Percentiles rank a stretch among this genome's conserved stretches.
Evolutionary conservation across 2,329 filamentous ascomycete genomes (phyloP).

Genomic region (Diaporthe australafricana): DNA sequence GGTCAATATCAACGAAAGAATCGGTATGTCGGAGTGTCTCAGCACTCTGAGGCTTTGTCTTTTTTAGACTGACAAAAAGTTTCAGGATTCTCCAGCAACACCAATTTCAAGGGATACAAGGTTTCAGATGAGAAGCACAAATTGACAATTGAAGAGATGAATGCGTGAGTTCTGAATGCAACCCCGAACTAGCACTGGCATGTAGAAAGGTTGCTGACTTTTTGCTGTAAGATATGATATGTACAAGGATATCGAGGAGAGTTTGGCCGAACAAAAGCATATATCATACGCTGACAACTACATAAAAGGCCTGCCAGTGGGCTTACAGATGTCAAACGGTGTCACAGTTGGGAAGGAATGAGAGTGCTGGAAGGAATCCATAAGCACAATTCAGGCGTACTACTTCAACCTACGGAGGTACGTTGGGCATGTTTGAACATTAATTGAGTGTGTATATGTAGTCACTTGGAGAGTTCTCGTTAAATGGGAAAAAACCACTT

Average conservation of each 20-base stretch:
- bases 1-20: slow-evolving; percentile 72
- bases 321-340: slow-evolving; percentile 61
- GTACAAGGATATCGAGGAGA: slow-evolving; percentile 66
- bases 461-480: no score
- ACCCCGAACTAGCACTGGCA: not conserved
- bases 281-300: slow-evolving; percentile 51
- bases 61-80: not conserved
- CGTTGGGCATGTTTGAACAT: not conserved
- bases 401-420: no score
- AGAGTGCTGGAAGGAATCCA: not conserved
- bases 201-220: not conserved
- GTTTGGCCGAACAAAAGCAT: slow-evolving; percentile 51
- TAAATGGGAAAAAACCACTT: no score
- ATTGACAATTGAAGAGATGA: slow-evolving; percentile 78
- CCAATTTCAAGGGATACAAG: slow-evolving; percentile 65
- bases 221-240: slow-evolving; percentile 64
- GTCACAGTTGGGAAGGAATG: slow-evolving; percentile 44
- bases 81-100: slow-evolving; percentile 72
- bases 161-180: slow-evolving; percentile 57
- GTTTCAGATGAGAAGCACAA: slow-evolving; percentile 71
- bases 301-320: slow-evolving; percentile 57
- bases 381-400: no score
- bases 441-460: no score
- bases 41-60: no score
- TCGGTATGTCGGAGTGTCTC: slow-evolving; percentile 52